Conservation (phyloP, 352 stramenopile genomes). For the Paralagenidium karlingii region DNA sequence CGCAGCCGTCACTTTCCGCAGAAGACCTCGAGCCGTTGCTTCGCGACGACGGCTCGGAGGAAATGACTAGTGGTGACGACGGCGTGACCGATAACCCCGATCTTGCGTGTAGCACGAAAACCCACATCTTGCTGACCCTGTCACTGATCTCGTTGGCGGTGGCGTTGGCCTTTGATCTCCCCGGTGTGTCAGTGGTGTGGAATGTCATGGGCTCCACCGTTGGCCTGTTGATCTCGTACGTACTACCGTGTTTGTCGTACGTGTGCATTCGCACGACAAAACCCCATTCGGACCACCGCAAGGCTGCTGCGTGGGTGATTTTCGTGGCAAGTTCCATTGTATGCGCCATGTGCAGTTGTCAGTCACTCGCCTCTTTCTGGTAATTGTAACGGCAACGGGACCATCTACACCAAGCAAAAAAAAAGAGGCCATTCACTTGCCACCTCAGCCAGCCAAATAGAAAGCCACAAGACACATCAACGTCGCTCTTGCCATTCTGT, state of each 20-base stretch:
- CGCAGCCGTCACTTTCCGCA: slow-evolving; percentile 14
- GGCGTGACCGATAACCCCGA: not conserved
- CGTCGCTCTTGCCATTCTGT: no score
- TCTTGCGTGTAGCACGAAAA: slow-evolving; percentile 9
- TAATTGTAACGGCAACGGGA: no score
- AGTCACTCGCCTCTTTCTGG: no score
- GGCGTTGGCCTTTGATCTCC: slow-evolving; percentile 51
- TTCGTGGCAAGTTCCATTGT: slow-evolving; percentile 57
- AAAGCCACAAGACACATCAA: no score
- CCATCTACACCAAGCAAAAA: no score
- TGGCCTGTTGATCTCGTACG: slow-evolving; percentile 78
- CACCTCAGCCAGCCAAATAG: no score
- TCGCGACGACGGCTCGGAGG: not conserved
- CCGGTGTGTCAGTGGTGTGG: slow-evolving; percentile 77
- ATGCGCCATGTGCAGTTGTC: slow-evolving; percentile 62
- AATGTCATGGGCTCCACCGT: slow-evolving; percentile 84
- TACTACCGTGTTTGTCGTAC: slow-evolving; percentile 81
- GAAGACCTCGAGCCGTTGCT: slow-evolving; percentile 1
- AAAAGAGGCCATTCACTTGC: no score
- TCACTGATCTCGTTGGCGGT: slow-evolving; percentile 47
- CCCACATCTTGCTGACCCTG: slow-evolving; percentile 58
- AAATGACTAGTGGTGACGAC: no score
- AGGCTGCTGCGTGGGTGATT: slow-evolving; percentile 65
- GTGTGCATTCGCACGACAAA: slow-evolving; percentile 70
- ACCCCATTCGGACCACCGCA: slow-evolving; percentile 43